Conservation (phyloP, 192 early-diverging fungal genomes). For the Linderina pennispora region DNA sequence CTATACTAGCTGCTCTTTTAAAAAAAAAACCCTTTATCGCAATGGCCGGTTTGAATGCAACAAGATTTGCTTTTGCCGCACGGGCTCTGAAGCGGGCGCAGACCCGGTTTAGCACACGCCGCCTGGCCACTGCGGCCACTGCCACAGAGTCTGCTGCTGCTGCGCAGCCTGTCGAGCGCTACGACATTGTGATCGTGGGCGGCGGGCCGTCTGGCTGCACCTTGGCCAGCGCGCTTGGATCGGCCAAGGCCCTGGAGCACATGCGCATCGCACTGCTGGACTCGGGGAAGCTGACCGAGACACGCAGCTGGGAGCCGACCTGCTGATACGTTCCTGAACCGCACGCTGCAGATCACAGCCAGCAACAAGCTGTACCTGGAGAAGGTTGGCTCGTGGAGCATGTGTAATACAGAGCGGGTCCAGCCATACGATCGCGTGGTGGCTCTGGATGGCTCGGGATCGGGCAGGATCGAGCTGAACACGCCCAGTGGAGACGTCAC, state of each 20-base stretch:
- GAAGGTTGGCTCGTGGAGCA: slow-evolving; percentile 62
- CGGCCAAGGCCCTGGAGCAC: slow-evolving; percentile 5
- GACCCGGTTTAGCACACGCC: no score
- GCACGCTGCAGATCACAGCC: slow-evolving; percentile 78
- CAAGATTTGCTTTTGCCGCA: no score
- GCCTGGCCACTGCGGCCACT: no score
- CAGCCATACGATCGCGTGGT: slow-evolving; percentile 51
- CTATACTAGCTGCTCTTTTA: no score
- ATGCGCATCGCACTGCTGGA: slow-evolving; percentile 76
- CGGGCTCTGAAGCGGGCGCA: no score
- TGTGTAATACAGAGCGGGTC: slow-evolving; percentile 52
- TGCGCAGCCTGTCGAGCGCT: no score
- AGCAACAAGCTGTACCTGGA: slow-evolving; percentile 33
- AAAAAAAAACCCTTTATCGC: no score
- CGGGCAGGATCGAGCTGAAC: slow-evolving; percentile 9
- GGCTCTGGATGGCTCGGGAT: slow-evolving; percentile 35
- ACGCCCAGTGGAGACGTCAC: slow-evolving; percentile 6
- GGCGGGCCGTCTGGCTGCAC: slow-evolving; percentile 88
- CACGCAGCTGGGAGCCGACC: slow-evolving; percentile 50
- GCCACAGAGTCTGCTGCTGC: slow-evolving; percentile 2
- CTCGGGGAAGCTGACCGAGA: slow-evolving; percentile 57
- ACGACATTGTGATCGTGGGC: slow-evolving; percentile 87
- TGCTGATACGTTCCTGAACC: slow-evolving; percentile 62
- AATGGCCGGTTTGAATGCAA: no score
- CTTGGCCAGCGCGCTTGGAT: slow-evolving; percentile 62